phyloP scores from a whole-genome alignment of 352 stramenopile species.

The Globisporangium uncinulatum region DNA sequence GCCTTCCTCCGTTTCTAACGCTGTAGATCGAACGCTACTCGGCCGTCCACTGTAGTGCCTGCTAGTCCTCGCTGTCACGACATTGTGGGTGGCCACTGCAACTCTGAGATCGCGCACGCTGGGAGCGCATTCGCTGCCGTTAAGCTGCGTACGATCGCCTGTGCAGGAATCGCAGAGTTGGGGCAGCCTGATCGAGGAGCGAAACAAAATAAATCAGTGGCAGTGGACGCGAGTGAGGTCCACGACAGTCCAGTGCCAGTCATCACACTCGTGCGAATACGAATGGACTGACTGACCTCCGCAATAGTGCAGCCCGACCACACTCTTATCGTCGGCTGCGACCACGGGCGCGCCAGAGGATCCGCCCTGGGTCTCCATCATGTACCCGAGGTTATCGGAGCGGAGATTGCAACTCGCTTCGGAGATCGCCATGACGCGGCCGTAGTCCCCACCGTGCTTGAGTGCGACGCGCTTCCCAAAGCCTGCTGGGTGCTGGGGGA shows the following conservation, averaged over 20 bases:
- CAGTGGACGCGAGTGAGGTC: background rate
- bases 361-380: constrained; percentile 36
- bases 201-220: background rate
- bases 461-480: constrained; percentile 44
- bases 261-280: background rate
- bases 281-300: constrained; percentile 12
- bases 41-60: too few relatives aligned
- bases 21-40: too few relatives aligned
- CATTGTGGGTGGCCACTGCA: constrained; percentile 3
- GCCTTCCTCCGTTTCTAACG: too few relatives aligned
- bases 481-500: constrained; percentile 40
- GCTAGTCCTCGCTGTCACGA: too few relatives aligned
- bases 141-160: constrained; percentile 26
- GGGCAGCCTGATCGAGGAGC: constrained; percentile 16
- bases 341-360: constrained; percentile 50
- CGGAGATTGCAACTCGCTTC: constrained; percentile 27
- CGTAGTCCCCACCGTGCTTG: constrained; percentile 27
- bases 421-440: constrained; percentile 16
- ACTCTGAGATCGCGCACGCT: constrained; percentile 13
- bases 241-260: background rate
- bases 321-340: constrained; percentile 23
- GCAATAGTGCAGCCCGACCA: constrained; percentile 53
- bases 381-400: constrained; percentile 34
- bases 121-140: constrained; percentile 14
- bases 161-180: constrained; percentile 32